Percentiles rank a stretch among this genome's conserved stretches.
Conservation (phyloP, 1,139 yeast genomes). For the Geotrichum phurueaensis region DNA sequence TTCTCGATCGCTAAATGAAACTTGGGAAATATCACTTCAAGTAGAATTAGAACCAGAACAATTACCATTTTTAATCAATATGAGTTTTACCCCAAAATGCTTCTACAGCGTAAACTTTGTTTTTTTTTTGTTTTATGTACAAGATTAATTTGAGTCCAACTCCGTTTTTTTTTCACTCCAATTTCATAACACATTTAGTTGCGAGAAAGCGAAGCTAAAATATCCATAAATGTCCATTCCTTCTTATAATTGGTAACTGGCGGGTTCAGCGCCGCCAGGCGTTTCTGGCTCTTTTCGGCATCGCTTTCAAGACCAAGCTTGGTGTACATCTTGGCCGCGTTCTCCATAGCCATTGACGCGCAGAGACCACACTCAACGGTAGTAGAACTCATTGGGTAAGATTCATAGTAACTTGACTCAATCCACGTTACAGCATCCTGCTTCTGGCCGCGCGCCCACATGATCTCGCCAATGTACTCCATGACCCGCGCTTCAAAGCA, state of each 20-base stretch:
- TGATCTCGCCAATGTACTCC: conserved; percentile 58
- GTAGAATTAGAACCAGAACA: no score
- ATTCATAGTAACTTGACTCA: conserved; percentile 44
- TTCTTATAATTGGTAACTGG: conserved; percentile 15
- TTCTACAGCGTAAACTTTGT: no score
- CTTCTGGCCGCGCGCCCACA: conserved; percentile 53
- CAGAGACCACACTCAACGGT: conserved; percentile 40
- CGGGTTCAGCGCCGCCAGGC: conserved; percentile 18
- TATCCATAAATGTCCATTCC: conserved; percentile 13
- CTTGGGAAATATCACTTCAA: no score
- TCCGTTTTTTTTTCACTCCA: not conserved
- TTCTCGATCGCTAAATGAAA: no score
- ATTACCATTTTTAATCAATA: no score
- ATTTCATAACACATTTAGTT: not conserved
- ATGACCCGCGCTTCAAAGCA: conserved; percentile 41
- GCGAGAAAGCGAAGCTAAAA: not conserved
- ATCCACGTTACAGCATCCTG: conserved; percentile 59
- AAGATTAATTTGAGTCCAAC: not conserved
- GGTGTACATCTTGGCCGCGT: conserved; percentile 39
- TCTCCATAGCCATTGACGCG: conserved; percentile 37
- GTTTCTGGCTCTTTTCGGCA: conserved; percentile 30
- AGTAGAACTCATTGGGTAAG: conserved; percentile 33
- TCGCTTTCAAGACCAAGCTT: conserved; percentile 33
- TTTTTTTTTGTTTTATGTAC: no score
- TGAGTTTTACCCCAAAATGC: no score